phyloP scores from a whole-genome alignment of 2,329 filamentous ascomycete species.

The Botrytis paeoniae region DNA sequence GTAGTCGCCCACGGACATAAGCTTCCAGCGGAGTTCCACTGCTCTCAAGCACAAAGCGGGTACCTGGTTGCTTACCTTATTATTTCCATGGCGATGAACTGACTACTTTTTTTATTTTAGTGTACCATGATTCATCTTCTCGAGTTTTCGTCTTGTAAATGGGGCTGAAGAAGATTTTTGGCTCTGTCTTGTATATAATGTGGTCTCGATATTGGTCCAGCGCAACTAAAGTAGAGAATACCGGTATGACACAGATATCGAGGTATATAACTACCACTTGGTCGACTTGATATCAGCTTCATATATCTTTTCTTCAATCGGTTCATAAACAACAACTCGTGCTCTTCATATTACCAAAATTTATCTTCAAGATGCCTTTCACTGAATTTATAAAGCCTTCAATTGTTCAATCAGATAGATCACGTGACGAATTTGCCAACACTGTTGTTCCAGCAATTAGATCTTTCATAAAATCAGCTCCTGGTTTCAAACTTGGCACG shows the following conservation, averaged over 20 bases:
- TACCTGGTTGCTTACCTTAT: neutral
- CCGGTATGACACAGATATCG: neutral
- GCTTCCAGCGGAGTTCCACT: neutral
- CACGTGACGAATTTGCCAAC: neutral
- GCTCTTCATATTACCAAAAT: neutral
- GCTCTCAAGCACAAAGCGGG: neutral
- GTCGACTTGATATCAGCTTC: neutral
- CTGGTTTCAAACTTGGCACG: neutral
- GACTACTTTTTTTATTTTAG: neutral
- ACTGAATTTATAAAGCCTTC: neutral
- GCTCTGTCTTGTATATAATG: neutral
- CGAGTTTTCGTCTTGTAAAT: neutral
- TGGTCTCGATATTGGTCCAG: neutral
- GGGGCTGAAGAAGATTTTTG: neutral
- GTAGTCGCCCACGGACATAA: neutral
- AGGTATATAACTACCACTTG: neutral
- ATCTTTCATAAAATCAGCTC: neutral
- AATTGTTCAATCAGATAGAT: neutral
- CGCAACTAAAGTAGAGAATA: neutral
- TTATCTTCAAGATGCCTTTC: slow-evolving; percentile 5
- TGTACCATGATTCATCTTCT: neutral
- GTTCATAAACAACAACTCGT: neutral
- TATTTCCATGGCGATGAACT: neutral
- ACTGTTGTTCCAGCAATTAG: neutral
- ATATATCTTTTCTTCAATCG: neutral